These are phyloP conservation scores for Ananas comosus DNA, from an alignment of 176 grass and related monocot genomes.

Conservation along the genomic window DNA sequence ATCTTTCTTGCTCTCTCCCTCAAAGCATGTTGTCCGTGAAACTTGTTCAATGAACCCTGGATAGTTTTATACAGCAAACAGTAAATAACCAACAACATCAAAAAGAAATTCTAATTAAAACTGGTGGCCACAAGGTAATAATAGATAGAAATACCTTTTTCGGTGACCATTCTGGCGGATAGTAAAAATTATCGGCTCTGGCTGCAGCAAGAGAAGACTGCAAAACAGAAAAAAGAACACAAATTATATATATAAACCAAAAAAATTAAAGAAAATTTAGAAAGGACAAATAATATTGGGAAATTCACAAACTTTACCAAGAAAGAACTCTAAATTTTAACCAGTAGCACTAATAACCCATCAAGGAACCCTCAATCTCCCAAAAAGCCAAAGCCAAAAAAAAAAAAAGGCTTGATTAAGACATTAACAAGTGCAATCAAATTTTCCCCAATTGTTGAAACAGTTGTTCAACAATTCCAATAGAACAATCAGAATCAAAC, in stretches of 20 bases:
- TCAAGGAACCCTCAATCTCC: too few relatives aligned
- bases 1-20: conserved; percentile 83
- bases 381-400: too few relatives aligned
- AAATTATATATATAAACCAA: conserved; percentile 4
- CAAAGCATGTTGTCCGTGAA: conserved; percentile 86
- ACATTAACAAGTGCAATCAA: too few relatives aligned
- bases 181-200: conserved; percentile 96
- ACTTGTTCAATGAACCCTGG: conserved; percentile 94
- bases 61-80: conserved; percentile 9
- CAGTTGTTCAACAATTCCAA: too few relatives aligned
- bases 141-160: conserved; percentile 51
- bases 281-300: too few relatives aligned
- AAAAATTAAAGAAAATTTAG: neutral
- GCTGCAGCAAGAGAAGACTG: conserved; percentile 83
- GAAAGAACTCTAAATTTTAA: too few relatives aligned
- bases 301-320: too few relatives aligned
- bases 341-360: too few relatives aligned
- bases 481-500: too few relatives aligned
- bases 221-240: conserved; percentile 15
- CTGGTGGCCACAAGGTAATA: neutral
- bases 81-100: neutral
- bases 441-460: too few relatives aligned
- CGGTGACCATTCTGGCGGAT: conserved; percentile 92
- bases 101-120: conserved; percentile 3
- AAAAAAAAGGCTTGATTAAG: too few relatives aligned